A percentile compares a stretch with the other conserved stretches of the same genome.
These are phyloP conservation scores for Astrephomene gubernaculifera DNA, from an alignment of 139 green algal species.

Conservation along the genomic window DNA sequence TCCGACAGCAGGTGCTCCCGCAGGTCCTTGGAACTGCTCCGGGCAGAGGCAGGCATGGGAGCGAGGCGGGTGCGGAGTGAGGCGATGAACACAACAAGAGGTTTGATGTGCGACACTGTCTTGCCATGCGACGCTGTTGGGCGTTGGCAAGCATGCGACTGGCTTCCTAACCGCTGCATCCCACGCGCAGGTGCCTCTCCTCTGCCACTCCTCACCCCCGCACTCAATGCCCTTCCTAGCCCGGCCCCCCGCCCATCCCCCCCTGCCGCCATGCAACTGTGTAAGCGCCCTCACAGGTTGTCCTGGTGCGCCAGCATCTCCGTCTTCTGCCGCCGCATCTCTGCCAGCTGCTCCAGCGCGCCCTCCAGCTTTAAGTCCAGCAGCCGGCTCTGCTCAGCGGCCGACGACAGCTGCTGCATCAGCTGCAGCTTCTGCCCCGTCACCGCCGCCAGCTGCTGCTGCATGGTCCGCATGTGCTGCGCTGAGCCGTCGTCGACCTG, in stretches of 20 bases:
- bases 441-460: constrained; percentile 20
- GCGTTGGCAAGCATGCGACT: no score
- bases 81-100: no score
- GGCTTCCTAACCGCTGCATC: no score
- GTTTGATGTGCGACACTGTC: neutral
- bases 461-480: neutral
- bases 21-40: constrained; percentile 43
- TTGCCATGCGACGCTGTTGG: no score
- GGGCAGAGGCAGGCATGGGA: neutral
- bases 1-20: constrained; percentile 43
- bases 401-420: constrained; percentile 13
- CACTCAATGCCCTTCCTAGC: no score
- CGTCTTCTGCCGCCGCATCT: constrained; percentile 41
- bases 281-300: constrained; percentile 44
- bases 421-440: constrained; percentile 40
- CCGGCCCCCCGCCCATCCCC: neutral
- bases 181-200: no score
- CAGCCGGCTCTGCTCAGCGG: constrained; percentile 16
- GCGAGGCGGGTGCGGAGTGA: no score
- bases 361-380: constrained; percentile 45
- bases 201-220: no score
- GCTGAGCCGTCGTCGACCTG: constrained; percentile 39
- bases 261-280: no score
- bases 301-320: constrained; percentile 39
- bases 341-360: constrained; percentile 25